Evolutionary conservation across 1,284 basidiomycete genomes (phyloP), one percentile per base, ranked within the genome.

Genomic region (Papiliotrema nemorosa): DNA sequence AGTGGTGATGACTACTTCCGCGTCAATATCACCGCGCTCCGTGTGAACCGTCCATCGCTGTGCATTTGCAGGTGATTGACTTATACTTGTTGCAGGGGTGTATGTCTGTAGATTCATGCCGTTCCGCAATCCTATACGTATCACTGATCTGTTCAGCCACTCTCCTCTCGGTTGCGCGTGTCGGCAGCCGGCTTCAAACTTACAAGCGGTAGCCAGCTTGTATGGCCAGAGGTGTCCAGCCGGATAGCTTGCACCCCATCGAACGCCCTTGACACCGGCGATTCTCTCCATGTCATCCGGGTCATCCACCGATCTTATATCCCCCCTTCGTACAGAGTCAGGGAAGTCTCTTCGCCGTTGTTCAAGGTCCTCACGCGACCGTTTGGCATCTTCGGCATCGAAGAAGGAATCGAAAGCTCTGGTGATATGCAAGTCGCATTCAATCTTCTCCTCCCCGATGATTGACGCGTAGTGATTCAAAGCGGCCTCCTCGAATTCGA

Each of bases 401-500:
- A 69, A 62, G 29, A 55, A 66, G 2, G 62, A 53, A 36, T 73
- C 69, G 44, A 65, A 63, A 5, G 69, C 67, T 9, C 50, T 44
- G 0, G 67, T 62, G 16, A 57, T 57, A 24, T 64, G 57, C 63
- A 67, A 57, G 35, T 69, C 69, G 50, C 69, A 71, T 9, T 60
- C 58, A 40, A 63, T 60, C 29, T 62, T 53, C 47, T 65, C 63
- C 37, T 52, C 45, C 22, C 34, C 25, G 29, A 62, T 59, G 22
- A 65, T 42, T 13, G 51, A 47, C 26, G 55, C 53, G 42, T 65
- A 62, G 18, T 47, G 55, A 13, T 44, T 50, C 29, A 65, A 41
- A 5, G 59, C 59, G 31, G 52, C 46, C 18, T 57, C 53, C 48
- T 64, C 63, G 25, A 64, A 60, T 1, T 41, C 45, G 13, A 59